Evolutionary conservation across 257 asterid genomes (phyloP), one percentile per base, ranked within the genome.

Genomic region (Rhazya stricta): DNA sequence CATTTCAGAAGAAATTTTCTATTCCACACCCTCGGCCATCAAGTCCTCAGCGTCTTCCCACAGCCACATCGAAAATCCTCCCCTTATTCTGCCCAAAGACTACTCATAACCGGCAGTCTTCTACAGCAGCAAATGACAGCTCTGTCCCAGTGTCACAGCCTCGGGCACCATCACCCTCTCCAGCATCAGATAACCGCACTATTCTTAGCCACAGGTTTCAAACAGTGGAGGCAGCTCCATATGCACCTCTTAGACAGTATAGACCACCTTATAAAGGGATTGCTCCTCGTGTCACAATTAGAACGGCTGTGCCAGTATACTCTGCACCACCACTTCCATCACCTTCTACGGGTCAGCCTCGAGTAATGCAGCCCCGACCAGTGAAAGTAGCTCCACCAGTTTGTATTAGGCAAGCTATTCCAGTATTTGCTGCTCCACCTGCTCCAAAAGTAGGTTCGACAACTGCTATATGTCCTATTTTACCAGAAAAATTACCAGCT

Each of bases 261-360:
- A 82, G 89, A 84, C 27, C 82, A 12, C 84, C 86, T 37, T 84
- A 80, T 82, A 85, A 71, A 6, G 89, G 91, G 42, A 80, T 89
- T 54, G 97, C 96, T 27, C 92, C 93, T n/a, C 89, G 94, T 0
- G 91, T 92, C 54, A 84, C 96, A 25, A 79, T 87, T 41, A 84
- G 96, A 84, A 87, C 83, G 12, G 68, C 95, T 0, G 76, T 87
- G 58, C 96, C 97, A 0, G 97, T 90, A 74, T 92, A 83, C 85
- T 83, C 97, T 43, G 90, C 94, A 3, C 95, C 93, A 1, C 89
- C 93, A 32, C 83, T 57, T 66, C 87, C 88, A 67, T 79, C 76
- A 2, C 85, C 87, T 50, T 13, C 89, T 27, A 50, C 83, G 53
- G 66, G 73, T 11, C 67, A 68, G 0, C 51, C 86, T 32, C 88